A percentile compares a stretch with the other conserved stretches of the same genome.
phyloP scores from a whole-genome alignment of 2,329 filamentous ascomycete genomes.

The Clonostachys rosea region DNA sequence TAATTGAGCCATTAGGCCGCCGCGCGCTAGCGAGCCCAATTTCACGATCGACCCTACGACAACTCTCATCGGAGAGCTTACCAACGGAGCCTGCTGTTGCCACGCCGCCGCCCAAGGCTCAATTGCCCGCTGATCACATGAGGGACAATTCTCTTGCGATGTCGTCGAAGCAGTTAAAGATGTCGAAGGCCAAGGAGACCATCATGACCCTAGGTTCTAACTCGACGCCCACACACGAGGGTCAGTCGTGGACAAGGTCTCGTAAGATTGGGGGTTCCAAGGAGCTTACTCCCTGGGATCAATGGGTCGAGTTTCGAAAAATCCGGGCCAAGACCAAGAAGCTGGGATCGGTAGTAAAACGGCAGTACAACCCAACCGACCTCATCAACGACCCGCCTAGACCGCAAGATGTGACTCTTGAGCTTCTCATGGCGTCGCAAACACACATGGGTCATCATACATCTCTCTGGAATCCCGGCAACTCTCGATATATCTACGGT shows the following conservation, averaged over 20 bases:
- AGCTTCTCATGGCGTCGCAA: constrained; percentile 84
- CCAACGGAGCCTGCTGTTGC: no score
- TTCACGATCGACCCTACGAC: constrained; percentile 22
- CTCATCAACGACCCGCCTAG: constrained; percentile 69
- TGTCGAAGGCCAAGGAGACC: constrained; percentile 24
- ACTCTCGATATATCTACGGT: constrained; percentile 91
- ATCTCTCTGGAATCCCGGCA: constrained; percentile 89
- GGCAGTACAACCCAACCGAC: constrained; percentile 60
- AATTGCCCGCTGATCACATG: no score
- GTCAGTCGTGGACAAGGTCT: constrained; percentile 21
- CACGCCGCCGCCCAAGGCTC: no score
- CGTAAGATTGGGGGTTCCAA: constrained; percentile 22
- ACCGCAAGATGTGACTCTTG: constrained; percentile 79
- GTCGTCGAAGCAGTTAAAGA: constrained; percentile 10
- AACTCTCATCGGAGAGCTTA: constrained; percentile 20
- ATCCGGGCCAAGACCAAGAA: constrained; percentile 35
- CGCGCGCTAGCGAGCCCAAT: constrained; percentile 44
- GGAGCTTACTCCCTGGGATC: constrained; percentile 26
- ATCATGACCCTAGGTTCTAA: constrained; percentile 26
- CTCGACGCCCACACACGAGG: constrained; percentile 24
- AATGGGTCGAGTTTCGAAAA: constrained; percentile 30
- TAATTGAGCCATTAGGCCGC: constrained; percentile 29
- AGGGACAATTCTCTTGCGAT: not conserved
- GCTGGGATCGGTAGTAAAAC: constrained; percentile 43
- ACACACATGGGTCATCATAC: constrained; percentile 88